Percentiles rank a stretch among this genome's conserved stretches.
Conservation (phyloP, 495 filamentous ascomycete species). For the Xylaria telfairii region DNA sequence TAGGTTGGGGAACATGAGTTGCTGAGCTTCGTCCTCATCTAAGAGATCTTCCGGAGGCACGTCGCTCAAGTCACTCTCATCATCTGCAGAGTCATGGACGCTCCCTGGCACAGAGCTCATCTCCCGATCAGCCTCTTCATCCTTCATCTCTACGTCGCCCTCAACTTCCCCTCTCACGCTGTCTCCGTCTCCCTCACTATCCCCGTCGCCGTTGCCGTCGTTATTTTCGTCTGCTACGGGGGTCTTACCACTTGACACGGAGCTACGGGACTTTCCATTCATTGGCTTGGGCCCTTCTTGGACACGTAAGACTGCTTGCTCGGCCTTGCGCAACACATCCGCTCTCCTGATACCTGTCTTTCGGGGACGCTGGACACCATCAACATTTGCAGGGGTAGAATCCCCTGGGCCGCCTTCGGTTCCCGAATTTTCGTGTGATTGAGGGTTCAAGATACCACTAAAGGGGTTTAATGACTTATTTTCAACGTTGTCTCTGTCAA, state of each 20-base stretch:
- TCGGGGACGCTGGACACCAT: conserved; percentile 41
- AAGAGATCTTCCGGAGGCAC: conserved; percentile 56
- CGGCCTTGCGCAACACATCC: conserved; percentile 57
- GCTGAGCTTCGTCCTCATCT: conserved; percentile 52
- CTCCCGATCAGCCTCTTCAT: conserved; percentile 41
- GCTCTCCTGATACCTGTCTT: conserved; percentile 48
- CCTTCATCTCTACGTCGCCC: conserved; percentile 36
- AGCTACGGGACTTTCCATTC: conserved; percentile 45
- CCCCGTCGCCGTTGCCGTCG: conserved; percentile 32
- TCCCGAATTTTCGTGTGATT: conserved; percentile 40
- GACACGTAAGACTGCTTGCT: conserved; percentile 51
- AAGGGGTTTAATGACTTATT: conserved; percentile 35
- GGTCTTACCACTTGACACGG: conserved; percentile 49
- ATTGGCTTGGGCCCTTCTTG: conserved; percentile 49
- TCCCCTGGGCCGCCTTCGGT: conserved; percentile 35
- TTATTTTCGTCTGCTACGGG: conserved; percentile 37
- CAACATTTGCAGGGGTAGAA: conserved; percentile 31
- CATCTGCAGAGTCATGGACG: conserved; percentile 76
- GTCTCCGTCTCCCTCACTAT: conserved; percentile 34
- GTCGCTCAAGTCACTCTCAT: conserved; percentile 82
- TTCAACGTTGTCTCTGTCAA: conserved; percentile 28
- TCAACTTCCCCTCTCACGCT: conserved; percentile 45
- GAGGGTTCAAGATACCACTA: conserved; percentile 38
- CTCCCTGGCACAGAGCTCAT: conserved; percentile 59
- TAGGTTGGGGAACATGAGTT: conserved; percentile 46